Percentiles rank a stretch among this genome's conserved stretches.
Conservation (phyloP, 768 basidiomycete species). For the Lentinula lateritia region DNA sequence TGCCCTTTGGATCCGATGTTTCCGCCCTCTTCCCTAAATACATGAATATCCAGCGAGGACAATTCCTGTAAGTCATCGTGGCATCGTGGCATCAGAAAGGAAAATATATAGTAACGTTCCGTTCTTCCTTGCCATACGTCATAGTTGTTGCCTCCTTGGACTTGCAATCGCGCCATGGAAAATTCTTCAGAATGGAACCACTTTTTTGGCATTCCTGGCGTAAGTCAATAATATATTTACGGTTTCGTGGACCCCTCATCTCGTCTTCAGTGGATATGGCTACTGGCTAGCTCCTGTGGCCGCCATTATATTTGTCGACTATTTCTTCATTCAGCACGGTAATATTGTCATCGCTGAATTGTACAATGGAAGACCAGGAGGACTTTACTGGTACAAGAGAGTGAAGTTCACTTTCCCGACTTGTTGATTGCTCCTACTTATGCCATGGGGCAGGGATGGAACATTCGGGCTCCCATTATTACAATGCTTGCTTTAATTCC, state of each 20-base stretch:
- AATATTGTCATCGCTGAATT: slow-evolving; percentile 6
- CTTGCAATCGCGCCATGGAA: slow-evolving; percentile 14
- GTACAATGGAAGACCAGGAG: slow-evolving; percentile 3
- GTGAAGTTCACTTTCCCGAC: neutral
- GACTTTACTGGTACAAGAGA: slow-evolving; percentile 8
- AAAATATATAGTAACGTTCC: neutral
- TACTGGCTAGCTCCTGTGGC: slow-evolving; percentile 11
- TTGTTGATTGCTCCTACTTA: neutral
- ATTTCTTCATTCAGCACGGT: slow-evolving; percentile 8
- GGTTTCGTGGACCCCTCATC: neutral
- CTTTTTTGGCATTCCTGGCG: slow-evolving; percentile 10
- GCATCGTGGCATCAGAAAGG: neutral
- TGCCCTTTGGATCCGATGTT: slow-evolving; percentile 12
- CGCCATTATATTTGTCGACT: slow-evolving; percentile 9
- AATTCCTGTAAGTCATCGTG: slow-evolving; percentile 6
- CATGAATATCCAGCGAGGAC: slow-evolving; percentile 13
- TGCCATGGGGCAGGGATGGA: slow-evolving; percentile 5
- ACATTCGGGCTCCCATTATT: slow-evolving; percentile 8
- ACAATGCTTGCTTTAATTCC: slow-evolving; percentile 8
- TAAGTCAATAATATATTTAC: neutral
- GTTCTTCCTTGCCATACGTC: neutral
- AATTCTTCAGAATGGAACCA: slow-evolving; percentile 8
- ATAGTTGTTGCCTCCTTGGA: slow-evolving; percentile 10
- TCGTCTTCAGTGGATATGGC: slow-evolving; percentile 6
- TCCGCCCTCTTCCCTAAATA: slow-evolving; percentile 12